A percentile compares a stretch with the other conserved stretches of the same genome.
Conservation (phyloP, 2,329 filamentous ascomycete genomes). For the Dactylella cylindrospora region DNA sequence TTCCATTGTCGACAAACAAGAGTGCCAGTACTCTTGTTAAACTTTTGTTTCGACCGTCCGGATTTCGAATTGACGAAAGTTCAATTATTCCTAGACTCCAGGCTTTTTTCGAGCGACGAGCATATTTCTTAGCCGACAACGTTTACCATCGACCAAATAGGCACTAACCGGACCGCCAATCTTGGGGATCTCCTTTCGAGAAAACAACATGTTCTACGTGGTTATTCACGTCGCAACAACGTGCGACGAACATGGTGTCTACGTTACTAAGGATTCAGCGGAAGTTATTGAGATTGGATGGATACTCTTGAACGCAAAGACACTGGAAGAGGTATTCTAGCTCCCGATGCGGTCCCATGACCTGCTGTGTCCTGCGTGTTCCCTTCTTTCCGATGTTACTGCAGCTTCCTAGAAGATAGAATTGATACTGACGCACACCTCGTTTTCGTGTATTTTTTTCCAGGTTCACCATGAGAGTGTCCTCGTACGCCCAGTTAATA, state of each 20-base stretch:
- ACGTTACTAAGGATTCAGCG: slow-evolving; percentile 98
- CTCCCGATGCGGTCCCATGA: slow-evolving; percentile 10
- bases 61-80: slow-evolving; percentile 14
- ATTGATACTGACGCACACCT: slow-evolving; percentile 44
- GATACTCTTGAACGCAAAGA: slow-evolving; percentile 91
- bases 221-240: slow-evolving; percentile 98
- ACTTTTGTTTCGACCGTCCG: slow-evolving; percentile 15
- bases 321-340: slow-evolving; percentile 77
- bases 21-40: slow-evolving; percentile 35
- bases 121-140: slow-evolving; percentile 53
- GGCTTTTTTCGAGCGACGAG: slow-evolving; percentile 31
- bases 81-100: slow-evolving; percentile 4
- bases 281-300: slow-evolving; percentile 99
- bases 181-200: slow-evolving; percentile 55
- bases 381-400: slow-evolving; percentile 8
- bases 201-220: slow-evolving; percentile 84
- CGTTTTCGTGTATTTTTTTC: slow-evolving; percentile 5
- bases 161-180: slow-evolving; percentile 52
- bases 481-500: slow-evolving; percentile 97
- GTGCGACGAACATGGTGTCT: slow-evolving; percentile 98
- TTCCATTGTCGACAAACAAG: slow-evolving; percentile 30
- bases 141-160: slow-evolving; percentile 13
- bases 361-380: not conserved
- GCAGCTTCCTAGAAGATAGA: slow-evolving; percentile 37
- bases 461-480: slow-evolving; percentile 93